Evolutionary conservation across 495 filamentous ascomycete genomes (phyloP), one percentile per base, ranked within the genome.

Genomic region (Aspergillus hancockii): DNA sequence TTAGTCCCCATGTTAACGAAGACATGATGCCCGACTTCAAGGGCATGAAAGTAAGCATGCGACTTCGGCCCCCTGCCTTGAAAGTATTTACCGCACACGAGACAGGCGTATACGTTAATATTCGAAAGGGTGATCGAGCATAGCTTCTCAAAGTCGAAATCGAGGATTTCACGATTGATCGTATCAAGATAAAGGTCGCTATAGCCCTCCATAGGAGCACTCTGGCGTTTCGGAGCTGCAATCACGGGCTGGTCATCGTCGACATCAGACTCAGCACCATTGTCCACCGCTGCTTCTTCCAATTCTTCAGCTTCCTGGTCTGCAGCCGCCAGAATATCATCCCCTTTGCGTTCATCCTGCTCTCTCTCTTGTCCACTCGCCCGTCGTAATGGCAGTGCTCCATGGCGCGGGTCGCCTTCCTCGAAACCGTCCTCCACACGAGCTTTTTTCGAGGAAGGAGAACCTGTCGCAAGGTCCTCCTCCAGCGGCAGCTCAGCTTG

Each of bases 131-230:
- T 93, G 62, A 98, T 80, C 2, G 95, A 98, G 78, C 94, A 99
- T 19, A 96, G 84, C 80, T 98, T 98, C 67, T 98, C 93, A 71
- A 99, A 99, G 71, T 99, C 94, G 67, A 96, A 96, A 72, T 96
- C 93, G 18, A 96, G 85, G 16, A 96, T 75, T 31, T 75, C 75
- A 40, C 94, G 91, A 75, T 97, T 87, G 74, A 99, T 93, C 3
- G 93, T 98, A 74, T 99, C 95, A 53, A 99, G 89, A 71, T 99
- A 99, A 31, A 99, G 85, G 72, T 99, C 95, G 59, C 87, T 86
- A 74, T 96, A 98, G 54, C 95, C 94, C 74, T 89, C 90, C 38
- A 88, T 83, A 18, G 94, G 94, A 28, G 87, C 89, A 32, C 77
- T 75, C 72, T 96, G 91, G 54, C 91, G 77, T 69, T 79, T 73